Base-by-base conservation (phyloP, 2,329 filamentous ascomycete species). In the Apiospora arundinis region DNA sequence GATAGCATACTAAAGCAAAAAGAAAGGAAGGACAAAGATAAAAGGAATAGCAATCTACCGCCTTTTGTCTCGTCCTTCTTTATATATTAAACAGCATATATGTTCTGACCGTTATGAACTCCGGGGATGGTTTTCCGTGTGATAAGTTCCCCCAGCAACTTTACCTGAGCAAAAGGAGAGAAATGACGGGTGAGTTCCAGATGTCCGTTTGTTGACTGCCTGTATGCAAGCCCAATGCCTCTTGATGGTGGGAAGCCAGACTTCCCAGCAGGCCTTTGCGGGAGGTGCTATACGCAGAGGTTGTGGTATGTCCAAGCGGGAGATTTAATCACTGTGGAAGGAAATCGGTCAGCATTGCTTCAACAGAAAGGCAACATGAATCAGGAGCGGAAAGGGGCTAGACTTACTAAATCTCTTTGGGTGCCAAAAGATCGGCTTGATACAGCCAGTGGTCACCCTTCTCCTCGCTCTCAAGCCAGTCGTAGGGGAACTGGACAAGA, bases 391-490 rank as follows among this genome's bases (percentile, higher is more conserved):
- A 28, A 28, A 21, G 8, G 21, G 11, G 4, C 8, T 45, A 21
- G 16, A 88, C 92, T 91, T 87, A 94, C 93, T 99, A 99, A 78
- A 99, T 98, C 84, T 98, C 95, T 83, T 99, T 86, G 71, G 96
- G 96, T 77, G 96, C 97, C 80, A 99, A 92, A 81, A 97, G 92
- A 81, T 99, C 96, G 70, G 98, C 94, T 79, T 95, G 94, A 83
- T 97, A 98, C 74, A 98, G 89, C 96, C 96, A 99, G 80, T 98
- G 97, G 71, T 95, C 94, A 75, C 94, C 95, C 78, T 92, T 90
- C 85, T 98, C 96, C 83, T 98, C 96, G 70, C 92, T 93, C 76
- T 93, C 89, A 70, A 97, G 89, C 95, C 97, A 99, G 78, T 99
- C 94, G 82, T 98, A 97, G 7, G 96, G 96, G 86, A 97, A 99